Base-by-base conservation (phyloP, 1,284 basidiomycete genomes). In the Cutaneotrichosporon sp. region DNA sequence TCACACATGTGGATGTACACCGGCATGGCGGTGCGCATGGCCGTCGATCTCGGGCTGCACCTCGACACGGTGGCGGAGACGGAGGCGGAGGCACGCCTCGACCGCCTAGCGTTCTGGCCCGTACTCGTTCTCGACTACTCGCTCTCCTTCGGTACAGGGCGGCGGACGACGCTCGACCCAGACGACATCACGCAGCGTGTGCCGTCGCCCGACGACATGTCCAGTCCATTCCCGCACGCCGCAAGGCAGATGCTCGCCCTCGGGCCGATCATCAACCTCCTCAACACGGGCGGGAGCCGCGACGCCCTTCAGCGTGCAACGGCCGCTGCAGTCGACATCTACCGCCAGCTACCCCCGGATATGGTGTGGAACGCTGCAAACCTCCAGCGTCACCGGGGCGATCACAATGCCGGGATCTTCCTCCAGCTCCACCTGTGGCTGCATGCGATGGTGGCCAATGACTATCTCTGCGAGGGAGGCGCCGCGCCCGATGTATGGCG, bases 361-460 rank as follows among this genome's bases (percentile, higher is more conserved):
- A 66, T 72, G 67, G 60, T 60, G 46, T 73, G 72, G 72, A 69
- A 70, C 42, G 70, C 69, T 4, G 36, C 56, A n/a, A 73, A 73
- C 63, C 60, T 73, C 8, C 70, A 72, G 57, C 34, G 54, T 8
- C 68, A 73, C 51, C 45, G 52, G 24, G 57, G 46, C 8, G 63
- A 59, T 3, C 51, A 64, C 22, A 65, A 69, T 51, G 66, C 62
- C 20, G 45, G 64, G 3, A 68, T 69, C 8, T 73, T 67, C 53
- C 59, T 73, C 13, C 67, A 69, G 38, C 47, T 72, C 0, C 72
- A 73, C 61, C 58, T 73, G 20, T 73, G 70, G 70, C 71, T 70
- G 66, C 70, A 72, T 54, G 69, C 69, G 2, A 71, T 73, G 45
- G 63, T 71, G 3, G 24, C 52, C 18, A 54, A 54, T 24, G 52